phyloP scores from a whole-genome alignment of 345 rosid species.

The Anacardium occidentale region DNA sequence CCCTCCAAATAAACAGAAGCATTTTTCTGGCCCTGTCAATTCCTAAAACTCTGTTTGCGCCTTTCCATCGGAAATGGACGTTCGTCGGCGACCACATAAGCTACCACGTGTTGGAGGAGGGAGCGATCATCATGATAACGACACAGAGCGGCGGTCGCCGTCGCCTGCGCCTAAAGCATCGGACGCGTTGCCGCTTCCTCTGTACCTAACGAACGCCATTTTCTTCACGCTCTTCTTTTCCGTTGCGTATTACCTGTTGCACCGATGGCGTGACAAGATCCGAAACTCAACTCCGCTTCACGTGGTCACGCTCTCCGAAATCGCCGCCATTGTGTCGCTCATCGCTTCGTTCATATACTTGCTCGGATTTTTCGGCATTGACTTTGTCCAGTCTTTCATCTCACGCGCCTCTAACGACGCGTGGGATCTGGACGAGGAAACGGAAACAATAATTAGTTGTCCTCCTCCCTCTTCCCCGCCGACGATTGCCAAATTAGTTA shows the following conservation, averaged over 20 bases:
- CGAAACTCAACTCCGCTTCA: slow-evolving; percentile 84
- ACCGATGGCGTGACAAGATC: slow-evolving; percentile 94
- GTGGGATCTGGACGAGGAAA: slow-evolving; percentile 53
- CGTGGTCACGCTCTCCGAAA: slow-evolving; percentile 68
- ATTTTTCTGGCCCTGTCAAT: too few relatives aligned
- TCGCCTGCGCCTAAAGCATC: slow-evolving; percentile 54
- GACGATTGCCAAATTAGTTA: slow-evolving; percentile 15
- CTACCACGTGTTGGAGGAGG: slow-evolving; percentile 13
- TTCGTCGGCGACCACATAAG: slow-evolving; percentile 44
- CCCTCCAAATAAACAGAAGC: slow-evolving; percentile 13
- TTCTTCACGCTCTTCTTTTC: slow-evolving; percentile 93
- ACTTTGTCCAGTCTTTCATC: slow-evolving; percentile 76
- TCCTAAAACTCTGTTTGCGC: background rate
- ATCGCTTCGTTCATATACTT: slow-evolving; percentile 82
- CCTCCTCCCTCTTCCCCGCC: slow-evolving; percentile 5
- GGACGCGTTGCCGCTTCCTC: slow-evolving; percentile 82
- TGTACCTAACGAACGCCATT: slow-evolving; percentile 69
- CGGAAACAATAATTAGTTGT: background rate
- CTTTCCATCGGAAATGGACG: slow-evolving; percentile 43
- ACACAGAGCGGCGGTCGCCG: background rate
- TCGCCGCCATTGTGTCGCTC: slow-evolving; percentile 67
- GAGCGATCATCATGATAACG: slow-evolving; percentile 16
- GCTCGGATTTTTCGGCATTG: slow-evolving; percentile 84
- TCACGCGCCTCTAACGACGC: slow-evolving; percentile 59
- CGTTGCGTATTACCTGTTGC: slow-evolving; percentile 79